phyloP scores from a whole-genome alignment of 257 asterid genomes.

The Coffea canephora region DNA sequence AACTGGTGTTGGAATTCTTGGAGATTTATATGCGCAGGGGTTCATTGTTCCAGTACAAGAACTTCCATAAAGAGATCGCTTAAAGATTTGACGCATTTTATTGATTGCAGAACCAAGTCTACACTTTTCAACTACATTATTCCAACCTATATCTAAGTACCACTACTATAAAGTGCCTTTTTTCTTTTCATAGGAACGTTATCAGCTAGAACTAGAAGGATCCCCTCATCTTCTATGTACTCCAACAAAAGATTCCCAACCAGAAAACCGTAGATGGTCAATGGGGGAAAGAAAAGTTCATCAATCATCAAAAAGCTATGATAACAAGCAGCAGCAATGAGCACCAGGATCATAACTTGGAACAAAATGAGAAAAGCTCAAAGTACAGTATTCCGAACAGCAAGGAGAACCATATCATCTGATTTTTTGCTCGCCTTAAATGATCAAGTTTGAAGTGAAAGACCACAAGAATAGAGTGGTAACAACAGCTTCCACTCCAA shows the following conservation, averaged over 20 bases:
- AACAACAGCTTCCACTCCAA: conserved; percentile 21
- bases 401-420: background rate
- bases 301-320: background rate
- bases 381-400: background rate
- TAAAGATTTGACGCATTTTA: background rate
- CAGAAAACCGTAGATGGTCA: background rate
- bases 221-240: background rate
- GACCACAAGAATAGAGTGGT: conserved; percentile 22
- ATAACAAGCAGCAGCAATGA: background rate
- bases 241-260: background rate
- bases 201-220: background rate
- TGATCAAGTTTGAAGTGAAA: conserved; percentile 1
- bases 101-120: background rate
- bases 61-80: conserved; percentile 2
- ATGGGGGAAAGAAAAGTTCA: background rate
- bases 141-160: background rate
- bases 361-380: background rate
- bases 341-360: conserved; percentile 9
- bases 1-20: background rate
- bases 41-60: background rate
- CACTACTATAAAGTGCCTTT: background rate
- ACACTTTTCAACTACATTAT: background rate
- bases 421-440: background rate
- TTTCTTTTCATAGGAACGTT: background rate
- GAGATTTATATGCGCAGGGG: background rate